Evolutionary conservation across 805 yeast species (phyloP).

Genomic region (Soucietia sequanensis): DNA sequence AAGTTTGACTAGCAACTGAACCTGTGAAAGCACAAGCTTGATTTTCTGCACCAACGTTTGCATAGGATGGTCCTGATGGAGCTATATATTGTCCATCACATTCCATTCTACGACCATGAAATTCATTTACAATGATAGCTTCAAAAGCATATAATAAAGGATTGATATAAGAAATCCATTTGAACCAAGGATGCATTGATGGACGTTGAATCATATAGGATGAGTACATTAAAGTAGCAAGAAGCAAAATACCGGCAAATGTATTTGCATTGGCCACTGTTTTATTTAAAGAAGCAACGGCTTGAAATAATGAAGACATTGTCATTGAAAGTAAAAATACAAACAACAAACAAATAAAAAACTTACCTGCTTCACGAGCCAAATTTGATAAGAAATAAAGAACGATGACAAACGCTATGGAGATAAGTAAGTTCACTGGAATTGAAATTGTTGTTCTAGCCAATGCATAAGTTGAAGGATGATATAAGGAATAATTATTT

Average conservation of each 20-base stretch:
- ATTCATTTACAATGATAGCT: slow-evolving; percentile 27
- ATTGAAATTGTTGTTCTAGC: slow-evolving; percentile 19
- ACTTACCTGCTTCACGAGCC: slow-evolving; percentile 53
- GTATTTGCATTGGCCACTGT: slow-evolving; percentile 59
- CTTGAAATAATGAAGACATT: slow-evolving; percentile 52
- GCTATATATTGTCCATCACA: slow-evolving; percentile 19
- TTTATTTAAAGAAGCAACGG: slow-evolving; percentile 51
- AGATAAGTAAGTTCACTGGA: slow-evolving; percentile 20
- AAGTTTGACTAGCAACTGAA: slow-evolving; percentile 15
- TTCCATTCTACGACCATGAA: slow-evolving; percentile 28
- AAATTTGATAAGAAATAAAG: slow-evolving; percentile 34
- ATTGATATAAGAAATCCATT: slow-evolving; percentile 39
- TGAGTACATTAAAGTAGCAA: slow-evolving; percentile 28
- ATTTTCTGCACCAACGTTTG: slow-evolving; percentile 11
- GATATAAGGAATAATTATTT: slow-evolving; percentile 25
- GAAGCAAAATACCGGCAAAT: slow-evolving; percentile 47
- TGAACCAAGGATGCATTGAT: slow-evolving; percentile 34
- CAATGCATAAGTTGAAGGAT: slow-evolving; percentile 27
- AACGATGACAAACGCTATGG: slow-evolving; percentile 21
- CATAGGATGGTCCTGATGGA: slow-evolving; percentile 25
- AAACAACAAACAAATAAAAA: slow-evolving; percentile 49
- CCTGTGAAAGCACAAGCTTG: slow-evolving; percentile 19
- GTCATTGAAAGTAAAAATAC: slow-evolving; percentile 48
- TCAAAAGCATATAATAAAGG: slow-evolving; percentile 30
- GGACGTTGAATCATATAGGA: slow-evolving; percentile 31